Conservation (phyloP, 2,329 filamentous ascomycete genomes). For the Kalaharituber pfeilii region DNA sequence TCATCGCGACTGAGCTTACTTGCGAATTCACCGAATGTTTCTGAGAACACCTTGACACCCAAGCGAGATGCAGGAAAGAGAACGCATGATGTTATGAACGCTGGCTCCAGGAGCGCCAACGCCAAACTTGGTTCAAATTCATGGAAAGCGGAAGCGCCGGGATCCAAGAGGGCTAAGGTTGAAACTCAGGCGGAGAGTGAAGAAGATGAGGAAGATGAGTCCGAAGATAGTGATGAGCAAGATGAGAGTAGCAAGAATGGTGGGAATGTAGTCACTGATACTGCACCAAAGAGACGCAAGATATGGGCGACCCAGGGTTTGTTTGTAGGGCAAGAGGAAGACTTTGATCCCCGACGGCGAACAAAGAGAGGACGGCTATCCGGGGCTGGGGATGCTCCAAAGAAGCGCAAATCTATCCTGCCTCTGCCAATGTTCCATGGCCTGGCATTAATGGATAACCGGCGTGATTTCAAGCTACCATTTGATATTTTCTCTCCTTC, state of each 20-base stretch:
- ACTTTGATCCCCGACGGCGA: conserved; percentile 29
- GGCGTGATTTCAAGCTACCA: conserved; percentile 72
- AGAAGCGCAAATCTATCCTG: conserved; percentile 31
- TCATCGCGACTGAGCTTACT: not conserved
- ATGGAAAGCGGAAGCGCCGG: not conserved
- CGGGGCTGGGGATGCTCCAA: conserved; percentile 25
- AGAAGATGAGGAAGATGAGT: not conserved
- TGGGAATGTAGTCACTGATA: conserved; percentile 27
- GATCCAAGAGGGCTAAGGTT: not conserved
- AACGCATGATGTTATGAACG: conserved; percentile 12
- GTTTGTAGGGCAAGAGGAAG: conserved; percentile 60
- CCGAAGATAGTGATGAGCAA: conserved; percentile 21
- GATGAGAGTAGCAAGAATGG: conserved; percentile 24
- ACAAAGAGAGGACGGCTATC: conserved; percentile 32
- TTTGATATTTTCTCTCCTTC: conserved; percentile 81
- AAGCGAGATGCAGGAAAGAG: conserved; percentile 8
- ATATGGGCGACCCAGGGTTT: conserved; percentile 68
- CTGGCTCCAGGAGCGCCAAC: conserved; percentile 15
- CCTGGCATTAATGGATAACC: conserved; percentile 49
- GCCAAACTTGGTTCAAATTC: conserved; percentile 7
- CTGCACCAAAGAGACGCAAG: conserved; percentile 37
- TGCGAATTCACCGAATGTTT: not conserved
- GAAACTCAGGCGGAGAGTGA: not conserved
- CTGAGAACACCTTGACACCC: not conserved
- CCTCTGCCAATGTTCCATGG: conserved; percentile 67